Evolutionary conservation across 1,139 yeast species (phyloP).

Genomic region (Yamadazyma dushanensis): DNA sequence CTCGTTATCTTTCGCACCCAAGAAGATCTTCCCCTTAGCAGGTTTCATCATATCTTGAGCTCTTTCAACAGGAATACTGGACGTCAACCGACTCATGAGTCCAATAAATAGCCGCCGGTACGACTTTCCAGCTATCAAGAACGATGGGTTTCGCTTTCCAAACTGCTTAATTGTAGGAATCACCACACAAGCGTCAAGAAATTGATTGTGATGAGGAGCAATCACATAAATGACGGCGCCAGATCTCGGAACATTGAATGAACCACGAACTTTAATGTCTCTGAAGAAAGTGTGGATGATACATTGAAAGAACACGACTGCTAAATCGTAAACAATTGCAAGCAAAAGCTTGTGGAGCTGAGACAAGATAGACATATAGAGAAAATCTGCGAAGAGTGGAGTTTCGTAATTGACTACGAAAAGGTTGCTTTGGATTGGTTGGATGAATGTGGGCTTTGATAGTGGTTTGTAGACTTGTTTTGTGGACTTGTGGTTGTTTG

Average conservation of each 20-base stretch:
- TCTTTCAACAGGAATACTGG: constrained; percentile 72
- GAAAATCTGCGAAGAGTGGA: not conserved
- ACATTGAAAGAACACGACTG: constrained; percentile 35
- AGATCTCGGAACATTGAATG: constrained; percentile 38
- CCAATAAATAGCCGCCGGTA: constrained; percentile 56
- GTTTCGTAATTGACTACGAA: not conserved
- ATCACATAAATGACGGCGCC: constrained; percentile 47
- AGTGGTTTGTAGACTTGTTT: no score
- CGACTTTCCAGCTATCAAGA: constrained; percentile 65
- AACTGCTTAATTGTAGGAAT: constrained; percentile 38
- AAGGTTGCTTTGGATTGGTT: no score
- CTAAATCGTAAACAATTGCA: constrained; percentile 31
- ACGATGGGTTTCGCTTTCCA: constrained; percentile 49
- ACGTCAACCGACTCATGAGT: constrained; percentile 52
- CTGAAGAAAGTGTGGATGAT: constrained; percentile 45
- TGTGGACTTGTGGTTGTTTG: no score
- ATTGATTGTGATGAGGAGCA: constrained; percentile 51
- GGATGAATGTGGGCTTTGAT: no score
- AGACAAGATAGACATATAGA: not conserved
- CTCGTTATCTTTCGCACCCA: constrained; percentile 27
- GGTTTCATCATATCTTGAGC: constrained; percentile 62
- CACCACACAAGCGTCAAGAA: constrained; percentile 44
- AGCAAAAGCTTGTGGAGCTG: constrained; percentile 6
- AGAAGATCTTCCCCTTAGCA: constrained; percentile 47
- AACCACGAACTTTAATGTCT: constrained; percentile 41